Evolutionary conservation across 148 eudicot genomes (phyloP).

Genomic region (Mesembryanthemum crystallinum): DNA sequence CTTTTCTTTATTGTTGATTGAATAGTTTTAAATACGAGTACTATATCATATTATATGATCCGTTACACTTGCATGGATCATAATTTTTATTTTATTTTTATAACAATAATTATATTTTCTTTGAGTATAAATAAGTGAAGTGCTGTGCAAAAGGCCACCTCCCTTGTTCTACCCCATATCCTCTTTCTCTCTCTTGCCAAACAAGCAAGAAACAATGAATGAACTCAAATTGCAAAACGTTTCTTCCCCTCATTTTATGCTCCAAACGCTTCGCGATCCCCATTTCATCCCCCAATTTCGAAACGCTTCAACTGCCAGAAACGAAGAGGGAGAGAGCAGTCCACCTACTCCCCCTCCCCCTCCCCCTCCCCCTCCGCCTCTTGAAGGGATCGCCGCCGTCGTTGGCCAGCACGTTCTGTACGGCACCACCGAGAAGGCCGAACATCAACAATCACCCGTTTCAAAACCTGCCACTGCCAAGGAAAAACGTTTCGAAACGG

Average conservation of each 20-base stretch:
- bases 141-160: too few relatives aligned
- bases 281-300: neutral
- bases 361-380: conserved; percentile 6
- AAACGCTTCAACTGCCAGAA: conserved; percentile 15
- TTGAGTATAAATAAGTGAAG: neutral
- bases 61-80: too few relatives aligned
- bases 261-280: neutral
- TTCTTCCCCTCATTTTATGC: neutral
- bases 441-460: neutral
- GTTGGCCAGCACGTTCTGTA: conserved; percentile 32
- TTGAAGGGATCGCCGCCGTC: conserved; percentile 35
- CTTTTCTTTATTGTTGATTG: too few relatives aligned
- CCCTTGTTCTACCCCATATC: neutral
- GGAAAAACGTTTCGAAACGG: neutral
- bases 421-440: conserved; percentile 9
- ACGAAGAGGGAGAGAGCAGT: neutral
- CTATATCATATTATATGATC: too few relatives aligned
- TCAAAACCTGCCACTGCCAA: neutral
- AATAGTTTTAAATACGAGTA: too few relatives aligned
- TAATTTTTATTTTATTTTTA: neutral
- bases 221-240: conserved; percentile 14
- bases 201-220: conserved; percentile 14
- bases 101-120: neutral
- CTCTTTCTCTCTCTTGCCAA: neutral
- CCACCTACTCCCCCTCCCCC: conserved; percentile 19